Evolutionary conservation across 768 basidiomycete species (phyloP).

Genomic region (Boletus speciosus): DNA sequence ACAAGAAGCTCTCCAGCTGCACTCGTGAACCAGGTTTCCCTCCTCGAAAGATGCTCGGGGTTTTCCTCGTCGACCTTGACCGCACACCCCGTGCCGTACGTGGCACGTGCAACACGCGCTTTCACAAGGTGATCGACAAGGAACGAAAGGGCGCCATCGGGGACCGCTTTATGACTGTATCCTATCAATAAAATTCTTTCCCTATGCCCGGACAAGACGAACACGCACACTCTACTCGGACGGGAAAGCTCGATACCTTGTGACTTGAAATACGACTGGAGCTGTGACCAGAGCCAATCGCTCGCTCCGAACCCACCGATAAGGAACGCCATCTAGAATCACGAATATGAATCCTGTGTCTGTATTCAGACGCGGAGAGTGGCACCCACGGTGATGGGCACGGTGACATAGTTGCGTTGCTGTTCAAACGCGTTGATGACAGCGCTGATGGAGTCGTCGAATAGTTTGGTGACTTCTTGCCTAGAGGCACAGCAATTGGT

Average conservation of each 20-base stretch:
- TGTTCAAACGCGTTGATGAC: slow-evolving; percentile 32
- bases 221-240: slow-evolving; percentile 46
- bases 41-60: slow-evolving; percentile 10
- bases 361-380: background rate
- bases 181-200: background rate
- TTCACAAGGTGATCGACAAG: slow-evolving; percentile 44
- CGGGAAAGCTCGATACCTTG: slow-evolving; percentile 40
- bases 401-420: slow-evolving; percentile 19
- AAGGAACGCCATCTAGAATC: slow-evolving; percentile 34
- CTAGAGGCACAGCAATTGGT: slow-evolving; percentile 15
- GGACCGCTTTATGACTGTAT: slow-evolving; percentile 42
- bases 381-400: slow-evolving; percentile 28
- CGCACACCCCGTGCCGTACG: slow-evolving; percentile 53
- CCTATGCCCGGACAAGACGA: slow-evolving; percentile 1
- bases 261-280: slow-evolving; percentile 34
- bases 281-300: slow-evolving; percentile 40
- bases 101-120: slow-evolving; percentile 41
- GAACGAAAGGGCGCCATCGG: slow-evolving; percentile 42
- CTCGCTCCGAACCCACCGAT: slow-evolving; percentile 52
- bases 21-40: slow-evolving; percentile 1
- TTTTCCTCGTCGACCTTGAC: background rate
- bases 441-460: slow-evolving; percentile 37
- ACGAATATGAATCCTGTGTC: background rate
- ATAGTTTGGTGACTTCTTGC: slow-evolving; percentile 36
- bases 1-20: background rate